phyloP scores from a whole-genome alignment of 768 basidiomycete genomes.

The Hortiboletus campestris region DNA sequence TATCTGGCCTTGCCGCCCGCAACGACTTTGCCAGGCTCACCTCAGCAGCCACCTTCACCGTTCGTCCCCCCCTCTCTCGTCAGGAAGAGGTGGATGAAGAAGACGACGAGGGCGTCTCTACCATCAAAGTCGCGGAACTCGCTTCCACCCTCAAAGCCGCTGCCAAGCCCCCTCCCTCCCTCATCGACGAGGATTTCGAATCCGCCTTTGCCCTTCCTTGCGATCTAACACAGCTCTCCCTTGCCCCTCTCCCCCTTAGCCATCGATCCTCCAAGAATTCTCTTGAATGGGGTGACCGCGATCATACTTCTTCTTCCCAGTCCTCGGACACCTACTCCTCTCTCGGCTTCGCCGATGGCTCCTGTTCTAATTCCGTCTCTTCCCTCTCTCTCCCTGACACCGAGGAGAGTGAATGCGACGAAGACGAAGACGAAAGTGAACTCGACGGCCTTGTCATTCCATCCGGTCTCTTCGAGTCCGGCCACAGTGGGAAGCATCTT shows the following conservation, averaged over 20 bases:
- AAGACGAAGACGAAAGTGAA: conserved; percentile 68
- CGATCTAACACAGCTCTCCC: conserved; percentile 78
- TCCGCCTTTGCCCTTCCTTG: conserved; percentile 78
- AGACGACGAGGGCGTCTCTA: conserved; percentile 79
- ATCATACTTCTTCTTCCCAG: conserved; percentile 78
- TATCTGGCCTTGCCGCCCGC: conserved; percentile 39
- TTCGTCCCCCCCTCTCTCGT: conserved; percentile 59
- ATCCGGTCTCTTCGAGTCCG: conserved; percentile 69
- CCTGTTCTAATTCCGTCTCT: conserved; percentile 69
- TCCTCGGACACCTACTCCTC: conserved; percentile 87
- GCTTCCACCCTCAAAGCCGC: conserved; percentile 35
- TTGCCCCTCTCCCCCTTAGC: conserved; percentile 71
- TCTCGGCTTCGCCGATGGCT: conserved; percentile 70
- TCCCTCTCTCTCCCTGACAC: conserved; percentile 65
- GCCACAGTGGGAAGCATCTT: conserved; percentile 52
- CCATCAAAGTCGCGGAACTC: conserved; percentile 70
- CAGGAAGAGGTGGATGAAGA: conserved; percentile 57
- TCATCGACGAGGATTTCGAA: conserved; percentile 75
- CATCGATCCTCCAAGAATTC: conserved; percentile 82
- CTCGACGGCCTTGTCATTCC: conserved; percentile 83
- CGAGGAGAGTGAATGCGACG: conserved; percentile 66
- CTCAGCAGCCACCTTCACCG: conserved; percentile 40
- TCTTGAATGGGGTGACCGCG: conserved; percentile 83
- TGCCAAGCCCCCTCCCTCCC: conserved; percentile 34
- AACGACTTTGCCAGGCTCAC: conserved; percentile 35